Evolutionary conservation across 306 rosid species (phyloP).

Genomic region (Prunus davidiana): DNA sequence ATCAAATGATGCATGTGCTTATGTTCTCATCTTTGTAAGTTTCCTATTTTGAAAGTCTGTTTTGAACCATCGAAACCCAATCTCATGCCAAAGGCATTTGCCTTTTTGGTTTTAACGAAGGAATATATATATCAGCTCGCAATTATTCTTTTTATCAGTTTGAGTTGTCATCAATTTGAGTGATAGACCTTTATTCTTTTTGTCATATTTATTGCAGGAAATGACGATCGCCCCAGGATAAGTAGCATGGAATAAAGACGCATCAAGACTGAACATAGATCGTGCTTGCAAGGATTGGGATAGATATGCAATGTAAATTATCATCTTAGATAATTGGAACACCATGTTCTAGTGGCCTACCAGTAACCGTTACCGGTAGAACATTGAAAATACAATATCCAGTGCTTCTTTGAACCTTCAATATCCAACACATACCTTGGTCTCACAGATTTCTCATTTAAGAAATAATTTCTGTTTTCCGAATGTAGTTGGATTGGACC

Average conservation of each 20-base stretch:
- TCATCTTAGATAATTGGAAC: background rate
- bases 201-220: slow-evolving; percentile 16
- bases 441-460: too few relatives aligned
- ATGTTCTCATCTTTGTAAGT: slow-evolving; percentile 4
- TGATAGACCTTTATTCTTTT: too few relatives aligned
- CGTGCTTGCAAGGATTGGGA: background rate
- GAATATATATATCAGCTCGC: background rate
- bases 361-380: too few relatives aligned
- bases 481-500: too few relatives aligned
- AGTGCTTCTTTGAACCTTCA: too few relatives aligned
- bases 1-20: slow-evolving; percentile 38
- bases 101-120: background rate
- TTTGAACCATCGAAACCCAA: background rate
- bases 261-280: background rate
- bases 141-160: background rate
- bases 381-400: too few relatives aligned
- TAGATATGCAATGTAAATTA: background rate
- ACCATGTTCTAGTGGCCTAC: too few relatives aligned
- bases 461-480: too few relatives aligned
- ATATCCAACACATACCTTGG: too few relatives aligned
- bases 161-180: too few relatives aligned
- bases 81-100: background rate
- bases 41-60: background rate
- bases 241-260: background rate
- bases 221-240: background rate